A percentile compares a stretch with the other conserved stretches of the same genome.
Evolutionary conservation across 345 rosid species (phyloP).

Genomic region (Laguncularia racemosa): DNA sequence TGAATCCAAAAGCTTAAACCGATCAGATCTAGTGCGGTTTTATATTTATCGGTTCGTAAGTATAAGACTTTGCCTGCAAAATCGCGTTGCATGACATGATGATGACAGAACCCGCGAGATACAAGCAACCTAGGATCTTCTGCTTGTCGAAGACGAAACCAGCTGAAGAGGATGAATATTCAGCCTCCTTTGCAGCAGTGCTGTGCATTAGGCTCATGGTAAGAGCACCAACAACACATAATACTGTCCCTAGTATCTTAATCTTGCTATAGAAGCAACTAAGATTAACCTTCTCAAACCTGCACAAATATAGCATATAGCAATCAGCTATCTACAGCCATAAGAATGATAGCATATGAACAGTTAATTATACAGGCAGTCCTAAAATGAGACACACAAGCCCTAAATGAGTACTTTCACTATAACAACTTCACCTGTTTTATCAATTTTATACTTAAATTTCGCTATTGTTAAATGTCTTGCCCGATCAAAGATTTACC

Average conservation of each 20-base stretch:
- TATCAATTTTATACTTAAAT: too few species aligned
- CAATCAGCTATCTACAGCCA: neutral
- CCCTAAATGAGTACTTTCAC: too few species aligned
- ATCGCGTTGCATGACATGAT: slow-evolving; percentile 55
- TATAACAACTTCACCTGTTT: too few species aligned
- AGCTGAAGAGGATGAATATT: neutral
- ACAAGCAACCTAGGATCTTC: slow-evolving; percentile 62
- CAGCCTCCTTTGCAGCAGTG: slow-evolving; percentile 19
- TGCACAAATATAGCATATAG: slow-evolving; percentile 13
- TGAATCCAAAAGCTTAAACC: too few species aligned
- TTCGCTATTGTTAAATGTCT: too few species aligned
- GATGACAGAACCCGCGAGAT: slow-evolving; percentile 68
- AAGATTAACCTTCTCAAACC: slow-evolving; percentile 71
- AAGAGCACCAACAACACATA: slow-evolving; percentile 76
- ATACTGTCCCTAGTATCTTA: slow-evolving; percentile 66
- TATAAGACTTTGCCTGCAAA: slow-evolving; percentile 52
- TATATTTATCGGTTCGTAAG: neutral
- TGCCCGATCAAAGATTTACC: too few species aligned
- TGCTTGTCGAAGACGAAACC: slow-evolving; percentile 32
- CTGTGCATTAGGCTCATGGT: slow-evolving; percentile 80
- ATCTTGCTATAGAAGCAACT: slow-evolving; percentile 66
- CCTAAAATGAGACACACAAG: too few species aligned
- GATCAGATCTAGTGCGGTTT: too few species aligned
- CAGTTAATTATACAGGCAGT: neutral
- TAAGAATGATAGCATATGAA: neutral